Evolutionary conservation across 495 filamentous ascomycete genomes (phyloP), one percentile per base, ranked within the genome.

Genomic region (Penicillium lividum): DNA sequence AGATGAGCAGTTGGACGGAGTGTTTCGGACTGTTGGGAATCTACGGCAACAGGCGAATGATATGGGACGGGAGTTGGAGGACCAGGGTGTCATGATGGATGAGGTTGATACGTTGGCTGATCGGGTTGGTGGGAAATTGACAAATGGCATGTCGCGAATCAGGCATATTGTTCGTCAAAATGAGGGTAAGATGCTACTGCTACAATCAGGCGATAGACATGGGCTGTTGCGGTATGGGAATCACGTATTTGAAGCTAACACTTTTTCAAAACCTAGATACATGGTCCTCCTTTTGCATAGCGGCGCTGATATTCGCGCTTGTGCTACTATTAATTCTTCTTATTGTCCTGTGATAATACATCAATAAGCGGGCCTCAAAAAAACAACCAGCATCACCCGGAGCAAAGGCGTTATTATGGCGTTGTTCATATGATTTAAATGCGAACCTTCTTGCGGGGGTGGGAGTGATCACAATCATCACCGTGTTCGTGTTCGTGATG

Each of bases 21-120:
- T 98, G 43, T 96, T 91, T 67, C 84, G 85, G 63, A 98, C 94
- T 3, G 94, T 98, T 36, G 93, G 91, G 0, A 97, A 90, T 66
- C 68, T 98, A 66, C 77, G 92, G 51, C 79, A 88, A 70, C 93
- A 97, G 79, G 95, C 95, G 15, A 85, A 94, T 74, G 87, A 89
- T 60, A 98, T 98, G 93, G 93, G 93, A 7, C 77, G 93, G 53
- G 94, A 98, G 74, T 77, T 98, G 48, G 95, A 97, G 72, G 93
- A 97, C 72, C 94, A 98, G 80, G 81, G 77, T 22, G 88, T 90
- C 67, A 77, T 91, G 74, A 78, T 98, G 49, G 86, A 91, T 54
- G 85, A 88, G 53, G 87, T 92, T 51, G 92, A 97, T 76, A 82
- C 77, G 5, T 68, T 96, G 58, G 89, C 89, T 9, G 93, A 96